Evolutionary conservation across 23 red algal genomes (phyloP), one percentile per base, ranked within the genome.

Genomic region (Chondrus crispus): DNA sequence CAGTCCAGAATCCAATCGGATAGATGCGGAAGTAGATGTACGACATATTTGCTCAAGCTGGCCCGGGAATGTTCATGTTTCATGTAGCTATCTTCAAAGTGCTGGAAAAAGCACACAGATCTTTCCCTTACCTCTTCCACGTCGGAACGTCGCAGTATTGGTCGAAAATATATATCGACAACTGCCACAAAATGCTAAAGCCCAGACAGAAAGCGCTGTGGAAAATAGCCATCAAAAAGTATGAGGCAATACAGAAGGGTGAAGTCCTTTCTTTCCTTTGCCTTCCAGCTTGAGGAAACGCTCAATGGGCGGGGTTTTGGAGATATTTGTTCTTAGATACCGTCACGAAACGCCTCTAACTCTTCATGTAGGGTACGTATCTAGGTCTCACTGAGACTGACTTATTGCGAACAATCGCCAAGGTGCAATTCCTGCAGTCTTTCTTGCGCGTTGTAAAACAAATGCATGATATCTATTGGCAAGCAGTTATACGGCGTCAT

Each of bases 401-500:
- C 9, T 26, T 77, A 77, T 3, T 19, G 72, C 20, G 47, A n/a
- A n/a, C n/a, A n/a, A n/a, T n/a, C n/a, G n/a, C n/a, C n/a, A n/a
- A n/a, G n/a, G n/a, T n/a, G 19, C 40, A 42, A 77, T 40, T 50
- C 20, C n/a, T 28, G 72, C 13, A 77, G 47, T 39, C 47, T 46
- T 50, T 77, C 72, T 40, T 77, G 47, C 18, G 52, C 42, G 42
- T 77, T 77, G 7, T 77, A 77, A 22, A 77, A 48, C 3, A 77
- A 3, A 48, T 77, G 72, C 72, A 77, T 77, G 32, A 77, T 77
- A 7, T 77, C 72, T 42, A 77, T 77, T 3, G 40, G 72, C 47
- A 48, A 47, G 3, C 44, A 77, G 47, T 40, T 39, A 28, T 77
- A 46, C 3, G 72, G 38, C 11, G 52, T 48, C 3, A 77, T 77